These are phyloP conservation scores for Meyerozyma sp. DNA, from an alignment of 1,139 yeast species.

Conservation along the genomic window DNA sequence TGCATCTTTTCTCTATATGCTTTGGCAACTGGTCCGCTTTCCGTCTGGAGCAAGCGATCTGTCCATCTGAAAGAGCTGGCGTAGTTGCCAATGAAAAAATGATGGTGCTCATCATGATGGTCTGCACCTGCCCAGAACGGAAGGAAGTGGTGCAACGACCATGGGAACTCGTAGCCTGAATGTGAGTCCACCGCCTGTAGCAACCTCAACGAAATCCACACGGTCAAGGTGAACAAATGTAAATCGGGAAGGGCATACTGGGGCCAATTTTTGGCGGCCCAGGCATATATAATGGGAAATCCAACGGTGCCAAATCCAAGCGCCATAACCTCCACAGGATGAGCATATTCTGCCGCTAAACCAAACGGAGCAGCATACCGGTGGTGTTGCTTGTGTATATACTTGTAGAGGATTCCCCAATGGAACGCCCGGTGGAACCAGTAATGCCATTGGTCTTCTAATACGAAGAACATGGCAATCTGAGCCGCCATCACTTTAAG, in stretches of 20 bases:
- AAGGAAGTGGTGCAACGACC: conserved; percentile 40
- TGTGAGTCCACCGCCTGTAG: conserved; percentile 47
- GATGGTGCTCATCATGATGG: conserved; percentile 47
- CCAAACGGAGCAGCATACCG: conserved; percentile 48
- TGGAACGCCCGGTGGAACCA: conserved; percentile 44
- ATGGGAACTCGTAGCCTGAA: conserved; percentile 46
- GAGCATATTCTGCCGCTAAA: conserved; percentile 46
- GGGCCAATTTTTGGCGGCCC: conserved; percentile 20
- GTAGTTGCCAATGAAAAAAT: conserved; percentile 41
- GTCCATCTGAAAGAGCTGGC: conserved; percentile 46
- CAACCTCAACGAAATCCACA: conserved; percentile 40
- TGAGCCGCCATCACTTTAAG: conserved; percentile 24
- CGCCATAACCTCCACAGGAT: conserved; percentile 41
- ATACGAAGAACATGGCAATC: conserved; percentile 34
- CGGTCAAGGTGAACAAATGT: conserved; percentile 39
- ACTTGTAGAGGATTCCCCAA: conserved; percentile 41
- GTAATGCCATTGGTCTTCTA: conserved; percentile 46
- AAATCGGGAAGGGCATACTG: conserved; percentile 13
- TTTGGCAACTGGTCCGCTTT: conserved; percentile 42
- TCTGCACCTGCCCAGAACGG: conserved; percentile 52
- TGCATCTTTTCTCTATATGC: conserved; percentile 26
- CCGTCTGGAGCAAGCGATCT: conserved; percentile 38
- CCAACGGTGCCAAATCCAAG: conserved; percentile 46
- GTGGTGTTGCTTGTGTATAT: conserved; percentile 46
- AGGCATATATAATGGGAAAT: conserved; percentile 39